A percentile compares a stretch with the other conserved stretches of the same genome.
Evolutionary conservation across 495 filamentous ascomycete species (phyloP).

Genomic region (Xylaria bambusicola): DNA sequence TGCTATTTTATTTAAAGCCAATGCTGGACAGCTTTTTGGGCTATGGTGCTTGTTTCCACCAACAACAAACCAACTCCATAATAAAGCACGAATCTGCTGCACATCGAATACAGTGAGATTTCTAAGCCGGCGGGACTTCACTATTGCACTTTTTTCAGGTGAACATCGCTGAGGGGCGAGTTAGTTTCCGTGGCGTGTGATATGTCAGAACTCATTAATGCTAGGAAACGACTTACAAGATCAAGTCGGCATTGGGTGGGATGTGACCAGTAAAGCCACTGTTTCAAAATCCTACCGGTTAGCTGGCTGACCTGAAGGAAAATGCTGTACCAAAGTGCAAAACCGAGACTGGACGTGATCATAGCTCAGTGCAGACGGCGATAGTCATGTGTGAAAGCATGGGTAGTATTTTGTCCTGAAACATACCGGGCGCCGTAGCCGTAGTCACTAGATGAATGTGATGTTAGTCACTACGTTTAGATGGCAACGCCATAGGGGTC

Average conservation of each 20-base stretch:
- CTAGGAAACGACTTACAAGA: conserved; percentile 48
- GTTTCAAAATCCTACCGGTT: conserved; percentile 24
- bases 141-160: conserved; percentile 52
- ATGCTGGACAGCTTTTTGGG: too few species aligned
- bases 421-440: conserved; percentile 75
- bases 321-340: not conserved
- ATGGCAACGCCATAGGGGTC: conserved; percentile 5
- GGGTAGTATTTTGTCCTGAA: not conserved
- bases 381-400: not conserved
- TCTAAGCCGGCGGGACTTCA: not conserved
- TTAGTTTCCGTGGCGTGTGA: conserved; percentile 15
- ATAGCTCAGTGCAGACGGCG: too few species aligned
- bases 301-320: conserved; percentile 21
- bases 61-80: too few species aligned
- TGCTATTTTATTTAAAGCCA: too few species aligned
- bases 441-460: conserved; percentile 60
- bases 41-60: too few species aligned
- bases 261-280: conserved; percentile 71
- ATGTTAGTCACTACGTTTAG: conserved; percentile 11
- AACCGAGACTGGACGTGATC: too few species aligned
- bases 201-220: conserved; percentile 4
- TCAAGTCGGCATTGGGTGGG: conserved; percentile 52
- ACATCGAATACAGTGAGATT: conserved; percentile 1
- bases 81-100: not conserved
- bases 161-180: conserved; percentile 48